Conservation (phyloP, 2,329 filamentous ascomycete species). For the Tolypocladium amazonense region DNA sequence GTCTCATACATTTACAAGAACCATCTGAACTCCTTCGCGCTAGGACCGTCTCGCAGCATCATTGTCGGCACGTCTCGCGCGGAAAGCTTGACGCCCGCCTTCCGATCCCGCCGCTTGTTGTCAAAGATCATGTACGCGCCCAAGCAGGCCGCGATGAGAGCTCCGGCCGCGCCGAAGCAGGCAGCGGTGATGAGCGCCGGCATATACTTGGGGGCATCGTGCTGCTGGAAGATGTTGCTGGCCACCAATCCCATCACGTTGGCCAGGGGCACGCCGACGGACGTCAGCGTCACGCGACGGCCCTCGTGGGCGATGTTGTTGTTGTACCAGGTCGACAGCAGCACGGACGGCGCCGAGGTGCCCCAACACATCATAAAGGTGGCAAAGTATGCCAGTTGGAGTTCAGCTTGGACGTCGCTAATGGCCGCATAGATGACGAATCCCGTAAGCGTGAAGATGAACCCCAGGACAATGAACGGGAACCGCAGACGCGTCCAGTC, state of each 20-base stretch:
- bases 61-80: slow-evolving; percentile 38
- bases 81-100: slow-evolving; percentile 35
- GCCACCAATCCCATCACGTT: slow-evolving; percentile 67
- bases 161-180: slow-evolving; percentile 51
- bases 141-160: slow-evolving; percentile 40
- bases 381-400: slow-evolving; percentile 63
- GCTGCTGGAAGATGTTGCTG: slow-evolving; percentile 55
- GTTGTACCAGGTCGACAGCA: slow-evolving; percentile 60
- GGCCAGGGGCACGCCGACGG: slow-evolving; percentile 61
- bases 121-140: slow-evolving; percentile 51
- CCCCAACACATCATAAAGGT: slow-evolving; percentile 80
- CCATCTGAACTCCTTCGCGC: slow-evolving; percentile 38
- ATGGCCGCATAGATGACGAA: slow-evolving; percentile 72
- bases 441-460: slow-evolving; percentile 63
- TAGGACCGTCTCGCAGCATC: slow-evolving; percentile 36
- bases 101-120: slow-evolving; percentile 41
- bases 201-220: slow-evolving; percentile 57
- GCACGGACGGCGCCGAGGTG: slow-evolving; percentile 61
- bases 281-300: slow-evolving; percentile 58
- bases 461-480: slow-evolving; percentile 65
- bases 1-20: slow-evolving; percentile 22
- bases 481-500: slow-evolving; percentile 58
- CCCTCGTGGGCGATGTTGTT: slow-evolving; percentile 75
- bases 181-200: slow-evolving; percentile 55
- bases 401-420: slow-evolving; percentile 45